Conservation (phyloP, 805 yeast genomes). For the Lipomyces japonicus region DNA sequence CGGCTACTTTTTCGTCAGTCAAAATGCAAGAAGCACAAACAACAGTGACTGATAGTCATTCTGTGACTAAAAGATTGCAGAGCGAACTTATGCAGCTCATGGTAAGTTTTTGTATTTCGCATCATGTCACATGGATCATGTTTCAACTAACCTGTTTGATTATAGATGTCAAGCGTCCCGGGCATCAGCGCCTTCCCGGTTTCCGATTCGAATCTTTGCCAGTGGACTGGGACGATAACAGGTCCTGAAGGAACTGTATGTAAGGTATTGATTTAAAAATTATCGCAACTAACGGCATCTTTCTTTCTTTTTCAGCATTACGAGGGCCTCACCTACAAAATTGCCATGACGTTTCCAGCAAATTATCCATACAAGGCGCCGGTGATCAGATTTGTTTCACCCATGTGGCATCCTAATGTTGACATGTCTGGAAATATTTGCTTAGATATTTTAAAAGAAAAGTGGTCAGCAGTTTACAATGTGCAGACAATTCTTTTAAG, state of each 20-base stretch:
- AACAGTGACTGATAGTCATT: conserved; percentile 42
- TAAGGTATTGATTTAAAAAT: background rate
- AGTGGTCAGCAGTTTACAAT: conserved; percentile 63
- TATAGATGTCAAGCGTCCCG: conserved; percentile 45
- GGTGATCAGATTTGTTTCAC: conserved; percentile 51
- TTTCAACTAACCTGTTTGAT: background rate
- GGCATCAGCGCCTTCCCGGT: conserved; percentile 56
- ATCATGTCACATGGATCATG: background rate
- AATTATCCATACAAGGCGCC: conserved; percentile 61
- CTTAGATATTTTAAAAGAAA: conserved; percentile 58
- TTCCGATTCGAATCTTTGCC: conserved; percentile 49
- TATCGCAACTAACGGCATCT: background rate
- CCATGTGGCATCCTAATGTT: conserved; percentile 65
- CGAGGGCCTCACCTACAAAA: conserved; percentile 50
- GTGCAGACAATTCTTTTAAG: conserved; percentile 59
- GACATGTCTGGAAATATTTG: conserved; percentile 64
- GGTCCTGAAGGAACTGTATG: conserved; percentile 53
- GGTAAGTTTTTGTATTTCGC: conserved; percentile 30
- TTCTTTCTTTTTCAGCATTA: conserved; percentile 39
- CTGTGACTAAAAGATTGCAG: conserved; percentile 50
- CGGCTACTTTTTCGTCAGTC: conserved; percentile 22
- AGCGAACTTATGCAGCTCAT: conserved; percentile 52
- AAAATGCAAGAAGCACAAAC: conserved; percentile 27
- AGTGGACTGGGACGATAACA: conserved; percentile 56
- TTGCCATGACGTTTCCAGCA: conserved; percentile 49